Conservation (phyloP, 2,329 filamentous ascomycete genomes). For the Pyricularia grisea region DNA sequence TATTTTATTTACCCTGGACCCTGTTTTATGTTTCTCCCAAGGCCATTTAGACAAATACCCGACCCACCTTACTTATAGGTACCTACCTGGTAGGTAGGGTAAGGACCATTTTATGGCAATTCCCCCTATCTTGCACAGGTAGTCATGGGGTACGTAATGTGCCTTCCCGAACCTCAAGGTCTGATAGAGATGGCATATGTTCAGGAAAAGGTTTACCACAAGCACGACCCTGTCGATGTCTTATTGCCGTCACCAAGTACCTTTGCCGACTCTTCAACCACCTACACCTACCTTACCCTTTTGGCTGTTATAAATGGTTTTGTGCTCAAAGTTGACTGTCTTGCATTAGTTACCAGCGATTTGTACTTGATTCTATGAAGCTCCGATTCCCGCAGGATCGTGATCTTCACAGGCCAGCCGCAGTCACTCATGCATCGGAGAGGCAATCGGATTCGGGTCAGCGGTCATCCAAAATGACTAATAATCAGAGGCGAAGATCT, state of each 20-base stretch:
- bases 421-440: not conserved
- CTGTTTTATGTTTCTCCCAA: too few species aligned
- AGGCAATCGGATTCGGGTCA: not conserved
- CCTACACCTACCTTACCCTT: too few species aligned
- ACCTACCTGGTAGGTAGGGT: too few species aligned
- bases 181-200: not conserved
- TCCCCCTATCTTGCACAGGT: not conserved
- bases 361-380: not conserved
- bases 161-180: not conserved
- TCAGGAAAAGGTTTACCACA: not conserved
- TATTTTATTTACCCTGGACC: not conserved
- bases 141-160: not conserved
- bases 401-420: not conserved
- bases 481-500: slow-evolving; percentile 2
- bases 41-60: too few species aligned
- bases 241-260: not conserved
- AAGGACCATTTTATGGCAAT: not conserved
- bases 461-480: not conserved
- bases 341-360: not conserved
- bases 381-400: not conserved
- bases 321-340: not conserved
- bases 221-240: not conserved
- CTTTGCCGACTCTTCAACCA: not conserved
- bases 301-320: not conserved
- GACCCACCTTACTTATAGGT: too few species aligned